phyloP scores from a whole-genome alignment of 306 rosid genomes.

The Abrus precatorius region DNA sequence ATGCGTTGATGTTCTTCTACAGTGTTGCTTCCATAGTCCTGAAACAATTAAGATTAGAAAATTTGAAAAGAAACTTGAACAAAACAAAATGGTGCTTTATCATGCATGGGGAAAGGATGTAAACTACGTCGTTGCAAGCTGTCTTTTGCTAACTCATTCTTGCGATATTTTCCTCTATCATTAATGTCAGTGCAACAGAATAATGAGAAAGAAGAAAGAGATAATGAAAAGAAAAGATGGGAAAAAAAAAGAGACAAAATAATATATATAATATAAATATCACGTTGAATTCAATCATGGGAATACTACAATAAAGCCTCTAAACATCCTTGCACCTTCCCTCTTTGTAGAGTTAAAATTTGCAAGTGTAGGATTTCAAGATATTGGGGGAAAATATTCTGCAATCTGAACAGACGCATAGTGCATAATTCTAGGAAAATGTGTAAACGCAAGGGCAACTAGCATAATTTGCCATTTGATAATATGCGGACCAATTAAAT shows the following conservation, averaged over 20 bases:
- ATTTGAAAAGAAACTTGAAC: neutral
- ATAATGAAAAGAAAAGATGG: no score
- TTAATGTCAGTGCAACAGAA: no score
- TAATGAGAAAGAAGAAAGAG: no score
- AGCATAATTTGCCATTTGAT: neutral
- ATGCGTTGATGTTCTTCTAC: neutral
- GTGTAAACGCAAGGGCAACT: neutral
- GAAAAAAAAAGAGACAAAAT: no score
- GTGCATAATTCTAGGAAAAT: conserved; percentile 4
- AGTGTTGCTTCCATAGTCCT: neutral
- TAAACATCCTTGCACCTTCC: no score
- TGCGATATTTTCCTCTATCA: neutral
- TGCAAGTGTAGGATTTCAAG: neutral
- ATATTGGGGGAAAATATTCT: neutral
- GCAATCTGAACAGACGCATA: neutral
- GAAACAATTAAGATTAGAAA: neutral
- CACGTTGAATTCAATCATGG: no score
- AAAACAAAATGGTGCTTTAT: conserved; percentile 1
- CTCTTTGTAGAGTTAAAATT: no score
- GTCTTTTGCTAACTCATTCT: neutral
- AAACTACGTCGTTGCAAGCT: neutral
- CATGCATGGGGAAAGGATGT: neutral
- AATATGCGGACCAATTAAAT: neutral
- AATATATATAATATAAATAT: no score
- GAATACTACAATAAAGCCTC: neutral